Conservation (phyloP, 2,329 filamentous ascomycete genomes). For the Cadophora sp. region DNA sequence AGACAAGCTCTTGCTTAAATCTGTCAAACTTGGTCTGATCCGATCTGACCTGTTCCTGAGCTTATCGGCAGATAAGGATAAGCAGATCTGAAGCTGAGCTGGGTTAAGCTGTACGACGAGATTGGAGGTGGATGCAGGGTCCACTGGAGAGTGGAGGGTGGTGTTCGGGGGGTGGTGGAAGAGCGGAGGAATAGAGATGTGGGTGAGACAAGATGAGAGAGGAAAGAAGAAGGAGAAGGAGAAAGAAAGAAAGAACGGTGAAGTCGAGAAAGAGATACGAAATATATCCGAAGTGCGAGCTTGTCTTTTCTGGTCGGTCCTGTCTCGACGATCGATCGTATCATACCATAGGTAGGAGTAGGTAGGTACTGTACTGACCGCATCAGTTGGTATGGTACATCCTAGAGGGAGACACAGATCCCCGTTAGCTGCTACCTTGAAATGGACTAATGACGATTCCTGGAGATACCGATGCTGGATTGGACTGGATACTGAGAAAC, state of each 20-base stretch:
- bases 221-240: background rate
- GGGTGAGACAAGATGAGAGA: background rate
- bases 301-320: conserved; percentile 1
- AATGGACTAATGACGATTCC: too few relatives aligned
- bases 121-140: conserved; percentile 1
- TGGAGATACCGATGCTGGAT: background rate
- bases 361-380: background rate
- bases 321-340: background rate
- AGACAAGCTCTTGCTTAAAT: conserved; percentile 8
- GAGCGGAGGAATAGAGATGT: background rate
- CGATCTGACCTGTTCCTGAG: background rate
- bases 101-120: background rate
- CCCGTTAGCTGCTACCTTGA: too few relatives aligned
- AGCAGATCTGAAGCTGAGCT: conserved; percentile 11
- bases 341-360: background rate
- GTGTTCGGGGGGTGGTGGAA: background rate
- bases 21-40: background rate
- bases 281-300: conserved; percentile 14
- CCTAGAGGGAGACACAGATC: background rate
- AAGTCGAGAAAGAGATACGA: conserved; percentile 14
- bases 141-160: background rate
- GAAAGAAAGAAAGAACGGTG: conserved; percentile 10
- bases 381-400: background rate
- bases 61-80: conserved; percentile 21
- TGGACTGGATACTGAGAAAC: too few relatives aligned